phyloP scores from a whole-genome alignment of 192 early-diverging fungal species.

The Umbelopsis ramanniana region DNA sequence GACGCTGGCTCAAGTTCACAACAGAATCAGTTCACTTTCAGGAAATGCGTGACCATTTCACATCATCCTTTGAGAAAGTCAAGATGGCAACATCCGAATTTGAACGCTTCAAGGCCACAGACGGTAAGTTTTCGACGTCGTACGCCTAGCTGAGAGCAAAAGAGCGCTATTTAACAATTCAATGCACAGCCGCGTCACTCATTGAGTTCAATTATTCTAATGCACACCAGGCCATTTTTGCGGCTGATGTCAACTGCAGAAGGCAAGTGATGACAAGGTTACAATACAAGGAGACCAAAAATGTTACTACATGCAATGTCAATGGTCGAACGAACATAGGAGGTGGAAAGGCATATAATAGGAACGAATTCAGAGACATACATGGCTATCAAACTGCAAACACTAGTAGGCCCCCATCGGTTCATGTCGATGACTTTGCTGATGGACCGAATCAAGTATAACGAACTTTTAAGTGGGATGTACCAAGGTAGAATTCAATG shows the following conservation, averaged over 20 bases:
- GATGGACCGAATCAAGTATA: not conserved
- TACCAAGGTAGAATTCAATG: no score
- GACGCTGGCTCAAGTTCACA: conserved; percentile 2
- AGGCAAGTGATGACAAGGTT: not conserved
- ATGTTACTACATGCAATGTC: not conserved
- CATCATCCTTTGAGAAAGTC: not conserved
- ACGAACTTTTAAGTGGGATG: not conserved
- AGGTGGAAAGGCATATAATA: conserved; percentile 39
- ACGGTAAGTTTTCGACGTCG: no score
- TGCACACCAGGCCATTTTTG: not conserved
- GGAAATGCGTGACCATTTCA: not conserved
- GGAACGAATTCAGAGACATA: conserved; percentile 40
- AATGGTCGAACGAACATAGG: conserved; percentile 37
- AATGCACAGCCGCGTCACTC: not conserved
- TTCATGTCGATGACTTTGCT: conserved; percentile 43
- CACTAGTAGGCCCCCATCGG: conserved; percentile 41
- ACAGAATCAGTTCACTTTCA: not conserved
- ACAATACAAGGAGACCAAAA: not conserved
- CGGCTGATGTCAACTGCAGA: not conserved
- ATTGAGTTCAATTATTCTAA: not conserved
- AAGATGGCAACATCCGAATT: not conserved
- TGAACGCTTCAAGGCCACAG: not conserved
- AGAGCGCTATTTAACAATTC: no score
- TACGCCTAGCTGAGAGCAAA: no score
- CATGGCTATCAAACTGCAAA: conserved; percentile 37